phyloP scores from a whole-genome alignment of 2,329 filamentous ascomycete genomes.

The Aureobasidium sp. region DNA sequence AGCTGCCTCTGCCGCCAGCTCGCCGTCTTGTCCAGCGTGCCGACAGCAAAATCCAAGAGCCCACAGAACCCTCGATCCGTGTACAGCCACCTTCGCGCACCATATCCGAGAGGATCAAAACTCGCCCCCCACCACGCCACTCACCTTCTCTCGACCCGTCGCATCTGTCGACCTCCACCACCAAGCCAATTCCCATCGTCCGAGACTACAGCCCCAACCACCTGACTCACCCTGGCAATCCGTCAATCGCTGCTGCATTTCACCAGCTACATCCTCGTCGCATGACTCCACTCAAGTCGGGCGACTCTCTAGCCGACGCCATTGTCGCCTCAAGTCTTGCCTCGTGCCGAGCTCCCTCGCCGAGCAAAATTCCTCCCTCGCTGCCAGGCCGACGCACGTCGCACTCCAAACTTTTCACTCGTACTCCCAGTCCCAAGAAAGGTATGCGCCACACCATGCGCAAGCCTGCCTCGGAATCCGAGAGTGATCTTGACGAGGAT shows the following conservation, averaged over 20 bases:
- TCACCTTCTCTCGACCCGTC: constrained; percentile 26
- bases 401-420: constrained; percentile 27
- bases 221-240: constrained; percentile 35
- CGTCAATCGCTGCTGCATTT: constrained; percentile 26
- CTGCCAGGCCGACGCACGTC: constrained; percentile 13
- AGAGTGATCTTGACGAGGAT: constrained; percentile 36
- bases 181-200: constrained; percentile 41
- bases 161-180: constrained; percentile 25
- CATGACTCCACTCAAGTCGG: constrained; percentile 43
- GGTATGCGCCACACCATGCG: constrained; percentile 60
- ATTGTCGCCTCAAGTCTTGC: constrained; percentile 70
- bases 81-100: constrained; percentile 2
- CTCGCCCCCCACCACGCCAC: constrained; percentile 1
- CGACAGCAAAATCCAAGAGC: neutral
- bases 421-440: constrained; percentile 38
- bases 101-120: neutral
- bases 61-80: neutral
- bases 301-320: constrained; percentile 62
- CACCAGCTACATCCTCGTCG: constrained; percentile 28
- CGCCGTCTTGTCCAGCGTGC: constrained; percentile 22
- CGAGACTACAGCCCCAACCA: constrained; percentile 62
- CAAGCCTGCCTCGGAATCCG: constrained; percentile 32
- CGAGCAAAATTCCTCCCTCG: constrained; percentile 34
- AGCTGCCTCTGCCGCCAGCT: constrained; percentile 29
- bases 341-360: constrained; percentile 37